Evolutionary conservation across 2,329 filamentous ascomycete genomes (phyloP).

Genomic region (Penicillium janthinellum): DNA sequence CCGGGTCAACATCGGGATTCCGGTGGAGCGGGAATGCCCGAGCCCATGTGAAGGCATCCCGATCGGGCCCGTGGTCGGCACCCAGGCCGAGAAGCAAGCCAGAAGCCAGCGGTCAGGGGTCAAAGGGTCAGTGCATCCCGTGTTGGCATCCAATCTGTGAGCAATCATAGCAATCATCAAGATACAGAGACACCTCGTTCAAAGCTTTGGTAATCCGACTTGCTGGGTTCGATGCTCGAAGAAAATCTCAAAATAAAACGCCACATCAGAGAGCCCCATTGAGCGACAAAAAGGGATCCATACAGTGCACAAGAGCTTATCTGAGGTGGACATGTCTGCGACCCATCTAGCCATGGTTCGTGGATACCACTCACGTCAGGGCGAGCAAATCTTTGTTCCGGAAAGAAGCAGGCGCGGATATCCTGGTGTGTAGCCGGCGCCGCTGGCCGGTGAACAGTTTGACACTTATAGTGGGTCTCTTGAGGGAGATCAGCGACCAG

Average conservation of each 20-base stretch:
- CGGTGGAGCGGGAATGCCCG: constrained; percentile 27
- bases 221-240: background rate
- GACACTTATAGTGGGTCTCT: constrained; percentile 16
- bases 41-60: constrained; percentile 20
- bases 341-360: constrained; percentile 4
- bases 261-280: background rate
- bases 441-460: constrained; percentile 19
- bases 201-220: background rate
- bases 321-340: constrained; percentile 1
- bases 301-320: constrained; percentile 12
- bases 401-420: background rate
- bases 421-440: constrained; percentile 5
- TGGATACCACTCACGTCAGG: constrained; percentile 9
- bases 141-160: background rate
- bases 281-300: constrained; percentile 6
- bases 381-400: background rate
- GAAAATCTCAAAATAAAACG: background rate
- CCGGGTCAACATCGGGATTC: constrained; percentile 27
- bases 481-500: constrained; percentile 7
- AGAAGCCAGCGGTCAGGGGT: background rate
- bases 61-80: constrained; percentile 20
- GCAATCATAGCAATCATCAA: background rate
- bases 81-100: constrained; percentile 15
- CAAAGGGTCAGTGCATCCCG: background rate
- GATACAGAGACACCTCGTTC: background rate